Base-by-base conservation (phyloP, 1,284 basidiomycete genomes). In the Coriolopsis trogii region DNA sequence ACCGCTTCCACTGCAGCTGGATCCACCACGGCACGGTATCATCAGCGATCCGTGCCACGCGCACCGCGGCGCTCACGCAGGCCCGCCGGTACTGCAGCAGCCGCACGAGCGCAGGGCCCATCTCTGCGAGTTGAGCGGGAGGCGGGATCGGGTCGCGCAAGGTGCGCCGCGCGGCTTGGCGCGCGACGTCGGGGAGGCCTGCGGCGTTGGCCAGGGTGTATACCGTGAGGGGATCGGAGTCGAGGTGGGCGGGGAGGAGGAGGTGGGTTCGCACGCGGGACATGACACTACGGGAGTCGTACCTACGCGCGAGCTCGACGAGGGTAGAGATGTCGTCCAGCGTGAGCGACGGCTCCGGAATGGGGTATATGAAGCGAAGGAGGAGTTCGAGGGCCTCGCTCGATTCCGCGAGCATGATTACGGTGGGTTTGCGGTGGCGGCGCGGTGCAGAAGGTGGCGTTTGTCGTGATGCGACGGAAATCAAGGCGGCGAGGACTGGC, bases 141-240 rank as follows among this genome's bases (percentile, higher is more conserved):
- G 38, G 20, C 13, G 51, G 51, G 16, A 41, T 25, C 3, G 46
- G 28, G 40, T 46, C 47, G 15, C 29, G 2, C 20, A 60, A 52
- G 9, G 52, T 50, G 37, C 25, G 30, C 29, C 47, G 53, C 6
- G 54, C 58, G 21, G 58, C 59, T 23, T 36, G 21, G 23, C 26
- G 40, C 2, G 53, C 53, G 36, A 52, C 46, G 41, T 49, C 46
- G 24, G 34, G 15, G 24, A 60, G 33, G 21, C 41, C 45, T 2
- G 47, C 55, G 16, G 16, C 42, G 45, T 45, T 45, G 7, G 71
- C 70, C 37, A 76, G 63, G 7, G 69, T 66, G 47, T 72, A 73
- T 3, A 70, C 48, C 15, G 59, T 63, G n/a, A 71, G 44, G 0
- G 75, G 64, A 16, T 72, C 64, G 15, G 20, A n/a, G n/a, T 54